These are phyloP conservation scores for Malassezia vespertilionis DNA, from an alignment of 1,284 basidiomycete genomes.

Conservation along the genomic window DNA sequence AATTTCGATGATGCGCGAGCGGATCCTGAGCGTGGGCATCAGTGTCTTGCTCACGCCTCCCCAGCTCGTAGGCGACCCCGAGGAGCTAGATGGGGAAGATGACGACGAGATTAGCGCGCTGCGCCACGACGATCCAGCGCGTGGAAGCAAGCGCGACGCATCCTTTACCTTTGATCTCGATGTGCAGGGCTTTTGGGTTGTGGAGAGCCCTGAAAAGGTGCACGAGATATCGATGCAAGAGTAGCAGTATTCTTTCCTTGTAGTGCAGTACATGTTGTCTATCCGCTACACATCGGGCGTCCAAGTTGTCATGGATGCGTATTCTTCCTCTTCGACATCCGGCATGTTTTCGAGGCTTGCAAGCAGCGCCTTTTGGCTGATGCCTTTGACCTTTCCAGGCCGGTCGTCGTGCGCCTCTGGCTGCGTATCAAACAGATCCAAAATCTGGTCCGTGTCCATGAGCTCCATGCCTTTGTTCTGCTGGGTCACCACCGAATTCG, in stretches of 20 bases:
- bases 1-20: conserved; percentile 64
- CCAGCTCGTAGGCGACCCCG: neutral
- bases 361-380: conserved; percentile 49
- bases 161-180: conserved; percentile 12
- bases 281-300: conserved; percentile 9
- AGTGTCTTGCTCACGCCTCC: conserved; percentile 50
- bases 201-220: conserved; percentile 1
- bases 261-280: no score
- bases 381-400: conserved; percentile 4
- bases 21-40: conserved; percentile 68
- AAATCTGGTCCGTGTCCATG: conserved; percentile 93
- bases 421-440: conserved; percentile 67
- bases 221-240: neutral
- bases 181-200: conserved; percentile 12
- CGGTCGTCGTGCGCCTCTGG: neutral
- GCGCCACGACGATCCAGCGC: neutral
- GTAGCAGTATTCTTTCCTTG: no score
- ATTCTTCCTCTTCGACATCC: conserved; percentile 45
- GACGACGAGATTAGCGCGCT: neutral
- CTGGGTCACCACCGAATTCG: conserved; percentile 89
- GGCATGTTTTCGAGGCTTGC: conserved; percentile 45
- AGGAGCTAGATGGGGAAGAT: neutral
- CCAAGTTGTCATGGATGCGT: conserved; percentile 35
- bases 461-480: conserved; percentile 84
- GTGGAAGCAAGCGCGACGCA: conserved; percentile 8